Conservation (phyloP, 495 filamentous ascomycete species). For the Penicillium alfredii region DNA sequence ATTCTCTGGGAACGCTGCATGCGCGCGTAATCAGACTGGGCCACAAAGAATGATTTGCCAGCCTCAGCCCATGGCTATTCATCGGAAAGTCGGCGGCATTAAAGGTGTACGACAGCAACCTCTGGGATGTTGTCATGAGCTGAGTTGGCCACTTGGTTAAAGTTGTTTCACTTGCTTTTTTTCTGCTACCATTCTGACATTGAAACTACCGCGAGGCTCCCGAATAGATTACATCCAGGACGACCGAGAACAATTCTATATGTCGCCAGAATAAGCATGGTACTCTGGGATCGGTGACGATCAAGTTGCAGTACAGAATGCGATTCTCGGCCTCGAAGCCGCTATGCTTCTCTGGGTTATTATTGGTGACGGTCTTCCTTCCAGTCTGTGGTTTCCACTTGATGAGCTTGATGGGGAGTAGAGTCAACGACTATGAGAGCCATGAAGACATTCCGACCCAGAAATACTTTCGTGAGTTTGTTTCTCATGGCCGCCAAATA, state of each 20-base stretch:
- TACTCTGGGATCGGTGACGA: background rate
- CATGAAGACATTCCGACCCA: conserved; percentile 37
- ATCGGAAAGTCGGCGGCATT: too few species aligned
- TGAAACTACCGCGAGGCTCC: too few species aligned
- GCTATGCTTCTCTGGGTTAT: conserved; percentile 17
- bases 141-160: too few species aligned
- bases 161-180: too few species aligned
- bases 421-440: conserved; percentile 45
- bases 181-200: too few species aligned
- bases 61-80: too few species aligned
- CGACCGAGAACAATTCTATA: conserved; percentile 3
- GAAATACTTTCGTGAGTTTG: conserved; percentile 58
- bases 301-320: conserved; percentile 6
- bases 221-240: background rate
- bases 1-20: too few species aligned
- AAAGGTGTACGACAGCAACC: too few species aligned
- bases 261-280: conserved; percentile 3
- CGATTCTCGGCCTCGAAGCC: conserved; percentile 9
- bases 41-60: too few species aligned
- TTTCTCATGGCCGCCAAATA: too few species aligned
- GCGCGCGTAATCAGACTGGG: too few species aligned
- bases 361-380: conserved; percentile 11
- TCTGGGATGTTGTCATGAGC: too few species aligned
- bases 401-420: conserved; percentile 35
- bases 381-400: conserved; percentile 27